phyloP scores from a whole-genome alignment of 163 green algal species.

The Chlorella variabilis region DNA sequence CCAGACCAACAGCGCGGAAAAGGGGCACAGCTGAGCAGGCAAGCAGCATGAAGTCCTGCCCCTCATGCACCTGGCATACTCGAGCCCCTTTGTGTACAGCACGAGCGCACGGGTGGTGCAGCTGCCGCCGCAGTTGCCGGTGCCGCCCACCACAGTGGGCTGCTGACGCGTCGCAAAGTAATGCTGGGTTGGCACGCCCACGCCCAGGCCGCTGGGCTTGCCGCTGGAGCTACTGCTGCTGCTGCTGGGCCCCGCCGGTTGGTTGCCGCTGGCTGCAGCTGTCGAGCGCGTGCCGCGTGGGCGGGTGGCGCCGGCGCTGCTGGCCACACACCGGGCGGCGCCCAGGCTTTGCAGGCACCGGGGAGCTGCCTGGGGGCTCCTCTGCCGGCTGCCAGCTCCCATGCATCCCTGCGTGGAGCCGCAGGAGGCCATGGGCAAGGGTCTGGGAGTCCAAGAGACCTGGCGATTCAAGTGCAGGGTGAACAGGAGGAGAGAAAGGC shows the following conservation, averaged over 20 bases:
- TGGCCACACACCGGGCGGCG: too few species aligned
- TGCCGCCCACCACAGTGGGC: neutral
- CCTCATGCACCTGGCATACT: neutral
- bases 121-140: constrained; percentile 3
- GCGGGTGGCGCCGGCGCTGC: too few species aligned
- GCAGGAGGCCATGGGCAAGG: too few species aligned
- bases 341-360: too few species aligned
- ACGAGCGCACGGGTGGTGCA: neutral
- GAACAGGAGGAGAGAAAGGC: too few species aligned
- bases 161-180: constrained; percentile 5
- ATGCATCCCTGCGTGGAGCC: too few species aligned
- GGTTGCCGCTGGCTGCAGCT: neutral
- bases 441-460: too few species aligned
- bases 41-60: too few species aligned
- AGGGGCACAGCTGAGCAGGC: neutral
- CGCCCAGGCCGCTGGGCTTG: neutral
- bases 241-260: neutral
- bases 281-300: neutral
- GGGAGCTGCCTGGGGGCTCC: too few species aligned
- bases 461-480: too few species aligned
- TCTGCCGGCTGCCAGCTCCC: too few species aligned
- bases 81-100: neutral
- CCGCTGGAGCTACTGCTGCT: neutral
- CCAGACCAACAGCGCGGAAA: constrained; percentile 28
- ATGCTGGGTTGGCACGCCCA: neutral